Base-by-base conservation (phyloP, 2,329 filamentous ascomycete genomes). In the Hypomyces perniciosus region DNA sequence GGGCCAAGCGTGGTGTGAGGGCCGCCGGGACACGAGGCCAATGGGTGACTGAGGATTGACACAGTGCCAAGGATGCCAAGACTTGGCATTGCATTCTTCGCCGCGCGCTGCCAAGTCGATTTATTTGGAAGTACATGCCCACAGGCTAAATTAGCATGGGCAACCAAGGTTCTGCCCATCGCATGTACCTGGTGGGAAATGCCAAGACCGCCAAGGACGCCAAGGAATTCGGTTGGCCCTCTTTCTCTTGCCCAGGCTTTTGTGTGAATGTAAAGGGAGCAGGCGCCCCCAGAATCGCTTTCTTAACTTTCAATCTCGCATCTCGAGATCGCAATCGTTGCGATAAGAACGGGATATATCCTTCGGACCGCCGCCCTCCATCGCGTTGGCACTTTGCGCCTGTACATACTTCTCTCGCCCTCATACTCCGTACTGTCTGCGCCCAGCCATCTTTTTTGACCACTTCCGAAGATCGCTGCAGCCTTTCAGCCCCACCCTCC, bases 1-100 rank as follows among this genome's bases (percentile, higher is more conserved):
- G 61, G 60, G 60, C 56, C 57, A 59, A 27, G 40, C 40, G 13
- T 41, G 6, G 35, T 56, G 56, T 53, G 52, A 59, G 55, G 45
- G 46, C 34, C 44, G 30, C 30, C 37, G 47, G 48, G 48, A 35
- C 49, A 42, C 35, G 37, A 57, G 57, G 53, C 65, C 65, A 68
- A 68, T 68, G 51, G 58, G 53, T 61, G 54, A 50, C 53, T 41
- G 50, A 38, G 58, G 54, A 64, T 65, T 63, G 61, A 60, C 61
- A 61, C 60, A 59, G 58, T 61, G 67, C 68, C 68, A 64, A 71
- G 67, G 52, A 52, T 59, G 68, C 68, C 68, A 70, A 70, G 67
- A 0, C 65, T 68, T 69, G 67, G 67, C 66, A 63, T 37, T 39
- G 50, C 57, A 46, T 56, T 59, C 59, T 64, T 62, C 60, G 59